Evolutionary conservation across 176 grass and related monocot genomes (phyloP).

Genomic region (Urochloa ruziziensis): DNA sequence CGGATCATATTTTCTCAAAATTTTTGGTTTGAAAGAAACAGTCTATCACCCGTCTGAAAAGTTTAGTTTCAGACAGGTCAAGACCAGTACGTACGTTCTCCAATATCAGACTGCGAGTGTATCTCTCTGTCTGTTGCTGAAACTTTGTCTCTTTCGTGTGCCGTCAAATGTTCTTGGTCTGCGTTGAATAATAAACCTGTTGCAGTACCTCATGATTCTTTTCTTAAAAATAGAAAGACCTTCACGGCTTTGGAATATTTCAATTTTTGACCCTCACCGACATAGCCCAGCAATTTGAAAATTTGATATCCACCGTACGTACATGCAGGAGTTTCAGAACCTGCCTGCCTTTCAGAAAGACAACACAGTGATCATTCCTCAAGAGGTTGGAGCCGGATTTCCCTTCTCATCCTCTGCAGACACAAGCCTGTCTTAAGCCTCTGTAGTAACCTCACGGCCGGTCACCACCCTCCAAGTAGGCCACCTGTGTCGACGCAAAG

Average conservation of each 20-base stretch:
- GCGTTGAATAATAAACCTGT: background rate
- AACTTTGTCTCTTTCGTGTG: background rate
- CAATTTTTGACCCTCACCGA: background rate
- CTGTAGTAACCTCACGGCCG: background rate
- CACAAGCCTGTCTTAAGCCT: slow-evolving; percentile 7
- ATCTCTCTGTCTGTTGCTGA: background rate
- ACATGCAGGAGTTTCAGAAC: slow-evolving; percentile 14
- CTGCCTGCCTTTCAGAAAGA: slow-evolving; percentile 33
- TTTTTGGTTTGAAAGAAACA: background rate
- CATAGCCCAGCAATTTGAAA: slow-evolving; percentile 10
- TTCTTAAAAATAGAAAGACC: background rate
- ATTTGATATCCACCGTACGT: slow-evolving; percentile 5
- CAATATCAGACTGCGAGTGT: background rate
- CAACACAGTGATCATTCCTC: background rate
- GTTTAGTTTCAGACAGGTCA: background rate
- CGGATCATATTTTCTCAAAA: background rate
- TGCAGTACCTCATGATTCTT: background rate
- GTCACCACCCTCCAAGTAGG: slow-evolving; percentile 16
- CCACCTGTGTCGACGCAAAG: slow-evolving; percentile 19
- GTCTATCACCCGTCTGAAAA: background rate
- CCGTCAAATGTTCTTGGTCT: background rate
- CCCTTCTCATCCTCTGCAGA: background rate
- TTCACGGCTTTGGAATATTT: background rate
- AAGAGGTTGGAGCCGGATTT: background rate
- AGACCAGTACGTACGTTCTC: background rate